Percentiles rank a stretch among this genome's conserved stretches.
Evolutionary conservation across 495 filamentous ascomycete genomes (phyloP).

Genomic region (Daldinia concentrica): DNA sequence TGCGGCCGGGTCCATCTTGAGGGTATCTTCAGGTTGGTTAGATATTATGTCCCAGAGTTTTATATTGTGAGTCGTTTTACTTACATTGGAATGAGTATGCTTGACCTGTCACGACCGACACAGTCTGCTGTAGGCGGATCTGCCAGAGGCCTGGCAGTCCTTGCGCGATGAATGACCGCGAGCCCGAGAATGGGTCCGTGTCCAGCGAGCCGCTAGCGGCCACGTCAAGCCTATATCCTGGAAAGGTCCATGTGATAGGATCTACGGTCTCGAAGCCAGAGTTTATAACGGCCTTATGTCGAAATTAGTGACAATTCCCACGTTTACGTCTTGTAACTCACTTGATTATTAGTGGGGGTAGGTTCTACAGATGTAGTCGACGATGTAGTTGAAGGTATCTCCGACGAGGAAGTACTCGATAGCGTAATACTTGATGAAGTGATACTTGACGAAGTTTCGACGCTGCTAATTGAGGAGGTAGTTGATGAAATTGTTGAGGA

Average conservation of each 20-base stretch:
- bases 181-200: background rate
- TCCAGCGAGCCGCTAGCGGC: background rate
- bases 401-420: background rate
- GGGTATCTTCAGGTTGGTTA: background rate
- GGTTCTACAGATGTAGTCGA: background rate
- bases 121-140: background rate
- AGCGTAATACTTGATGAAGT: background rate
- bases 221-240: background rate
- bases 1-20: background rate
- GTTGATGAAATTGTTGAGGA: background rate
- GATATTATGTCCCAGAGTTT: background rate
- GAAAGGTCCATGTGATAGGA: background rate
- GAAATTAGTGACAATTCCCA: background rate
- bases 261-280: background rate
- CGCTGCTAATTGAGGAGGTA: background rate
- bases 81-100: slow-evolving; percentile 2
- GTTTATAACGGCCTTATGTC: background rate
- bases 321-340: background rate
- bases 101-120: background rate
- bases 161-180: background rate
- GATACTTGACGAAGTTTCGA: background rate
- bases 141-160: background rate
- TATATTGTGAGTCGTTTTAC: background rate
- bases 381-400: background rate
- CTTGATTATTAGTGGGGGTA: background rate